Percentiles rank a stretch among this genome's conserved stretches.
Evolutionary conservation across 192 early-diverging fungal genomes (phyloP).

Genomic region (Umbelopsis ramanniana): DNA sequence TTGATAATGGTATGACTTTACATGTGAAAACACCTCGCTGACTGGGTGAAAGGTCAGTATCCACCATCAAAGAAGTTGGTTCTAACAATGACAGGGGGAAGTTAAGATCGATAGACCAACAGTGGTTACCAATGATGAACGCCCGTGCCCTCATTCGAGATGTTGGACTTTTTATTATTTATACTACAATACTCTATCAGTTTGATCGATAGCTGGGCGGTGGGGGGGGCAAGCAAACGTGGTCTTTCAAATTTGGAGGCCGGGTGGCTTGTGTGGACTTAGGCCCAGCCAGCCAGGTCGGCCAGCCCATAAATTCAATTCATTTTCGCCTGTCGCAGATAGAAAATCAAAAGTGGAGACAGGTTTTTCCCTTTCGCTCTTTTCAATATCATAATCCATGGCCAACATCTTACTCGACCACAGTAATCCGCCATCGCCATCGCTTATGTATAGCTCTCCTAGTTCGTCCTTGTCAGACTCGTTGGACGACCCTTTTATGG

Average conservation of each 20-base stretch:
- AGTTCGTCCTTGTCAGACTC: conserved; percentile 17
- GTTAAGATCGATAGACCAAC: neutral
- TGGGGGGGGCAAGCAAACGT: too few species aligned
- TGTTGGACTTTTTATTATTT: neutral
- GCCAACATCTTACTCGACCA: conserved; percentile 17
- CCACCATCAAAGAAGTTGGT: neutral
- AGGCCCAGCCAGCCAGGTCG: too few species aligned
- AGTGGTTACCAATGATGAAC: neutral
- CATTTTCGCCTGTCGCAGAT: neutral
- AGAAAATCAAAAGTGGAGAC: neutral
- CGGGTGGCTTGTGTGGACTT: too few species aligned
- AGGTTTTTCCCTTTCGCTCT: neutral
- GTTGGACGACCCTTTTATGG: conserved; percentile 17
- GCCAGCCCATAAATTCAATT: too few species aligned
- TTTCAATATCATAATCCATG: neutral
- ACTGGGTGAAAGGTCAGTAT: neutral
- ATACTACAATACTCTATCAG: neutral
- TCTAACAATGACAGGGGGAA: neutral
- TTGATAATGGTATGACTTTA: neutral
- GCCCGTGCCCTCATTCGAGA: neutral
- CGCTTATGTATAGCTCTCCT: conserved; percentile 18
- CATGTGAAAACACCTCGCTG: neutral
- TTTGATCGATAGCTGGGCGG: neutral
- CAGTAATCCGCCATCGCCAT: conserved; percentile 16
- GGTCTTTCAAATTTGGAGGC: too few species aligned